A percentile compares a stretch with the other conserved stretches of the same genome.
Evolutionary conservation across 257 asterid species (phyloP).

Genomic region (Lycium barbarum): DNA sequence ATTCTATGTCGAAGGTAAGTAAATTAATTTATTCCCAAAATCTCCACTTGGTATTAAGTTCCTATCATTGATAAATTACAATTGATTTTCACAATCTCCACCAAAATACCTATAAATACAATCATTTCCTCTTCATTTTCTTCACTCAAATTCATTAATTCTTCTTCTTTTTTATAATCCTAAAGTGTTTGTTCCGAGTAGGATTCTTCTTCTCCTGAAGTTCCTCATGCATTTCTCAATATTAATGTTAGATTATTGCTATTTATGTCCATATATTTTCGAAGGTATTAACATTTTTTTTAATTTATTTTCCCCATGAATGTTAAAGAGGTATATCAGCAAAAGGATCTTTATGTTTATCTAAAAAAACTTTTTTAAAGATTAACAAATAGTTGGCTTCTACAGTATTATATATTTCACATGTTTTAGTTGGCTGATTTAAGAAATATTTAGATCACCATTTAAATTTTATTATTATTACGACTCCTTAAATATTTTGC

Average conservation of each 20-base stretch:
- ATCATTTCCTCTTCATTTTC: background rate
- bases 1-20: background rate
- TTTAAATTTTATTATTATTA: too few species aligned
- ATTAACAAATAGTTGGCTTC: too few species aligned
- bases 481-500: too few species aligned
- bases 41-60: background rate
- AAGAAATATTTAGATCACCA: too few species aligned
- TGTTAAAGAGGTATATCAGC: background rate
- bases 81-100: background rate
- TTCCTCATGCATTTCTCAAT: background rate
- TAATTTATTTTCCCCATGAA: too few species aligned
- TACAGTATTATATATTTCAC: too few species aligned
- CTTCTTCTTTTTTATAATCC: background rate
- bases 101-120: constrained; percentile 1
- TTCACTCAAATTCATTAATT: background rate
- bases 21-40: background rate
- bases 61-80: background rate
- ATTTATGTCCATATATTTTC: background rate
- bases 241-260: background rate
- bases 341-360: too few species aligned
- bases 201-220: background rate
- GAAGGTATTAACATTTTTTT: too few species aligned
- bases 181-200: background rate
- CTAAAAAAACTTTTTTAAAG: too few species aligned
- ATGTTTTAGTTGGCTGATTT: too few species aligned